phyloP scores from a whole-genome alignment of 768 basidiomycete species.

The Lentinula aciculospora region DNA sequence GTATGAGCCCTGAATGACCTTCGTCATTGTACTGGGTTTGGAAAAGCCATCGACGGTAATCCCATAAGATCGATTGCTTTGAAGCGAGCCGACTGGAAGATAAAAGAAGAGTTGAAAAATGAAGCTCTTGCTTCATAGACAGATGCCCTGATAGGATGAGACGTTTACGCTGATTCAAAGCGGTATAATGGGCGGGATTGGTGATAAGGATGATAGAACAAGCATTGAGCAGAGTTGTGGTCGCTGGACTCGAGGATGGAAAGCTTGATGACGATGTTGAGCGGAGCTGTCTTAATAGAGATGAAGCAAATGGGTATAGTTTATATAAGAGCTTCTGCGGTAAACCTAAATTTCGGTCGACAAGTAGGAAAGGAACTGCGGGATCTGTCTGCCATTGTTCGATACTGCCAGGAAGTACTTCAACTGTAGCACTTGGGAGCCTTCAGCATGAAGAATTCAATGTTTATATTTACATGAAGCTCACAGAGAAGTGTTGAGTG shows the following conservation, averaged over 20 bases:
- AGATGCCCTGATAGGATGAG: slow-evolving; percentile 35
- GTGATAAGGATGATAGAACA: slow-evolving; percentile 51
- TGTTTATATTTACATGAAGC: neutral
- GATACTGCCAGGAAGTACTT: slow-evolving; percentile 56
- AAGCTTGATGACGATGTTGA: neutral
- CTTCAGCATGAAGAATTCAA: neutral
- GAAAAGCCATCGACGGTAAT: slow-evolving; percentile 66
- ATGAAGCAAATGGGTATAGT: slow-evolving; percentile 42
- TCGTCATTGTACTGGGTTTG: slow-evolving; percentile 18
- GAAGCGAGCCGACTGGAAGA: slow-evolving; percentile 47
- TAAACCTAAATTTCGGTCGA: slow-evolving; percentile 58
- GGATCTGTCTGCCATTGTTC: slow-evolving; percentile 36
- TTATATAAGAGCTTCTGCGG: slow-evolving; percentile 52
- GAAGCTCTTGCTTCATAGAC: slow-evolving; percentile 40
- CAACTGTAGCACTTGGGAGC: slow-evolving; percentile 41
- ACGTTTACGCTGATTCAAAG: slow-evolving; percentile 54
- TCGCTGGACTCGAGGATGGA: slow-evolving; percentile 12
- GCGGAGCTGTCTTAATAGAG: slow-evolving; percentile 25
- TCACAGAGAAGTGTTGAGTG: neutral
- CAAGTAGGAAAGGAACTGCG: slow-evolving; percentile 47
- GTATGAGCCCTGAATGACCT: slow-evolving; percentile 15
- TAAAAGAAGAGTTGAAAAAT: slow-evolving; percentile 37
- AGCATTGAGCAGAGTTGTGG: slow-evolving; percentile 20
- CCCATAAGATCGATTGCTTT: slow-evolving; percentile 67
- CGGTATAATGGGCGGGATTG: slow-evolving; percentile 68